These are phyloP conservation scores for Westerdykella sp. DNA, from an alignment of 2,329 filamentous ascomycete genomes.

Conservation along the genomic window DNA sequence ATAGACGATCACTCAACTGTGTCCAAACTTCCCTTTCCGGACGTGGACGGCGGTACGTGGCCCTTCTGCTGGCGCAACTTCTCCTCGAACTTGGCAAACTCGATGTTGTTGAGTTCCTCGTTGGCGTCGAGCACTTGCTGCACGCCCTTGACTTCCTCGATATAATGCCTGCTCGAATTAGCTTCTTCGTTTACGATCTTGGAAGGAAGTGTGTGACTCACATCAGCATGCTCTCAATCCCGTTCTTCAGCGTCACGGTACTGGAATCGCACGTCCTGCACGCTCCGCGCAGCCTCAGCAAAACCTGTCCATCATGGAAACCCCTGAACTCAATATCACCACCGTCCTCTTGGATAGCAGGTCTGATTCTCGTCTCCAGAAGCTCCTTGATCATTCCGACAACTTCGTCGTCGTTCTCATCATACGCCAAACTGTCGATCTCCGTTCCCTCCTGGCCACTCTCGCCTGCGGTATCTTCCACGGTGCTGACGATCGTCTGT, in stretches of 20 bases:
- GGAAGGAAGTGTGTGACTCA: constrained; percentile 44
- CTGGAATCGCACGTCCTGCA: constrained; percentile 96
- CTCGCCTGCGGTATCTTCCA: constrained; percentile 52
- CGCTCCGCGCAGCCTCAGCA: constrained; percentile 81
- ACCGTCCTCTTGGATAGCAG: constrained; percentile 94
- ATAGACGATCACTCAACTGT: constrained; percentile 31
- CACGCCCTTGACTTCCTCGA: constrained; percentile 91
- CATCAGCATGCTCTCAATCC: constrained; percentile 98
- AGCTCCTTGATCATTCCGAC: constrained; percentile 99
- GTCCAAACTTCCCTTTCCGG: constrained; percentile 50
- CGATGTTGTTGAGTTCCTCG: constrained; percentile 77
- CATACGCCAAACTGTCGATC: constrained; percentile 70
- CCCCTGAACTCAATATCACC: constrained; percentile 95
- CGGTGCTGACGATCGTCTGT: constrained; percentile 68
- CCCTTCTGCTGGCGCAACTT: constrained; percentile 60
- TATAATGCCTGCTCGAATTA: constrained; percentile 49
- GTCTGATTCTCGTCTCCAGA: constrained; percentile 87
- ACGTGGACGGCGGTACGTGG: constrained; percentile 45
- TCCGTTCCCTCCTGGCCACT: constrained; percentile 46
- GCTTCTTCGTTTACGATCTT: not conserved
- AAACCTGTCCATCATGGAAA: constrained; percentile 79
- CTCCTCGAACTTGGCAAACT: constrained; percentile 94
- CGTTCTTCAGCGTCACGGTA: constrained; percentile 93
- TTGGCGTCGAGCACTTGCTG: constrained; percentile 86
- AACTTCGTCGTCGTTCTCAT: constrained; percentile 88